Conservation (phyloP, 2,329 filamentous ascomycete genomes). For the Talaromyces marneffei region DNA sequence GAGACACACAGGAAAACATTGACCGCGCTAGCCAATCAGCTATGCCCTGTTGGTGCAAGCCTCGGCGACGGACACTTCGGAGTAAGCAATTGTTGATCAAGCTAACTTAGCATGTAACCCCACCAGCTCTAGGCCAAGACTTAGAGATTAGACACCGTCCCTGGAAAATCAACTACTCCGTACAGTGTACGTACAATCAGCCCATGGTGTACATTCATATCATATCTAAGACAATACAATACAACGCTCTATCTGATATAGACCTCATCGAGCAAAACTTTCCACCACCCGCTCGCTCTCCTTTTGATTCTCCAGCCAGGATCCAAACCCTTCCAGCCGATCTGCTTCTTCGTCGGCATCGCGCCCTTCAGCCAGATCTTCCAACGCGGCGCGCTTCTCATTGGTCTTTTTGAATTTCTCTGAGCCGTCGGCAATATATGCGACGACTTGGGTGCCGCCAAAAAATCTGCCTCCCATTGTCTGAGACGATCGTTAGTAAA, state of each 20-base stretch:
- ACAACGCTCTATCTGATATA: not conserved
- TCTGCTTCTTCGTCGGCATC: slow-evolving; percentile 39
- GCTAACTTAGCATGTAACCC: not conserved
- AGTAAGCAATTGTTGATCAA: not conserved
- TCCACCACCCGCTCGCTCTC: slow-evolving; percentile 21
- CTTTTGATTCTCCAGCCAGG: slow-evolving; percentile 37
- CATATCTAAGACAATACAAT: not conserved
- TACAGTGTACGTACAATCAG: too few relatives aligned
- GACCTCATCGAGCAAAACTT: slow-evolving; percentile 13
- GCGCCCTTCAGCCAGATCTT: slow-evolving; percentile 45
- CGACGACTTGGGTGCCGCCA: slow-evolving; percentile 64
- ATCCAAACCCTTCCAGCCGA: slow-evolving; percentile 46
- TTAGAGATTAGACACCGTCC: too few relatives aligned
- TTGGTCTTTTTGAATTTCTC: slow-evolving; percentile 68
- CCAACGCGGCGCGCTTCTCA: slow-evolving; percentile 37
- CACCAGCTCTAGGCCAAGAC: slow-evolving; percentile 6
- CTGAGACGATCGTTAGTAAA: slow-evolving; percentile 24
- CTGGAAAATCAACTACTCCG: not conserved
- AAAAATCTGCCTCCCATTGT: slow-evolving; percentile 78
- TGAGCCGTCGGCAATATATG: slow-evolving; percentile 63
- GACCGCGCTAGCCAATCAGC: slow-evolving; percentile 8
- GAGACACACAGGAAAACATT: too few relatives aligned
- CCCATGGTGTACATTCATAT: too few relatives aligned
- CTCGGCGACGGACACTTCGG: not conserved
- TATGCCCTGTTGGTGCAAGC: slow-evolving; percentile 6